Conservation (phyloP, 2,329 filamentous ascomycete species). For the Sporothrix phasma region DNA sequence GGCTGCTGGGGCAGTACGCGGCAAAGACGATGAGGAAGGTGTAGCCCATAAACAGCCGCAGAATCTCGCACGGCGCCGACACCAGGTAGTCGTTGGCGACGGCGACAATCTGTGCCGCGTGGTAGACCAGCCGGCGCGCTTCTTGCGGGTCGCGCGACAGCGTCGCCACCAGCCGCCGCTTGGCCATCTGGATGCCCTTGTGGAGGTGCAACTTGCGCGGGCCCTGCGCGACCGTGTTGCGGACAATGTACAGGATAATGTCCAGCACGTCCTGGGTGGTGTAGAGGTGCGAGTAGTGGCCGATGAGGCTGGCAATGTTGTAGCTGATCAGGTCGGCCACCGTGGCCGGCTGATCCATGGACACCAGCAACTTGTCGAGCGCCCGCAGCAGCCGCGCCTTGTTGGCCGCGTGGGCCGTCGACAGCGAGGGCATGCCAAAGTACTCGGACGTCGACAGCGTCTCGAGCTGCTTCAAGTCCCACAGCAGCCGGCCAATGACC, state of each 20-base stretch:
- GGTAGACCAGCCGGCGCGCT: constrained; percentile 23
- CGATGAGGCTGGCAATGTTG: constrained; percentile 24
- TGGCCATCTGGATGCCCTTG: constrained; percentile 21
- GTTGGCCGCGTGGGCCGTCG: constrained; percentile 21
- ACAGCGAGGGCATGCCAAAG: constrained; percentile 23
- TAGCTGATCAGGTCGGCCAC: constrained; percentile 24
- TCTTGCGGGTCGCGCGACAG: constrained; percentile 19
- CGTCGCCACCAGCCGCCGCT: constrained; percentile 20
- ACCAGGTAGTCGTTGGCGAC: constrained; percentile 25
- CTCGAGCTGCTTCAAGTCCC: constrained; percentile 25
- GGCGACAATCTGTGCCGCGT: constrained; percentile 25
- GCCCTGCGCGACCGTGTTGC: constrained; percentile 20
- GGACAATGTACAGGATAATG: constrained; percentile 25
- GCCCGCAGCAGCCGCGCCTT: constrained; percentile 20
- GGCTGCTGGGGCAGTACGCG: constrained; percentile 20
- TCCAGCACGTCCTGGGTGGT: constrained; percentile 24
- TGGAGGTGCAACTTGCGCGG: constrained; percentile 9
- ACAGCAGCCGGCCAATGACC: constrained; percentile 25
- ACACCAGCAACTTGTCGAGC: constrained; percentile 19
- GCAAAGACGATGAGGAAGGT: constrained; percentile 24
- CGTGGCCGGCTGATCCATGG: constrained; percentile 20
- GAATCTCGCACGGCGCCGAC: constrained; percentile 25
- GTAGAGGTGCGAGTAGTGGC: constrained; percentile 25
- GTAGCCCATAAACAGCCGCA: constrained; percentile 27
- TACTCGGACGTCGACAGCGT: constrained; percentile 22